Percentiles rank a stretch among this genome's conserved stretches.
These are phyloP conservation scores for Sclerotinia glacialis DNA, from an alignment of 2,329 filamentous ascomycete genomes.

Conservation along the genomic window DNA sequence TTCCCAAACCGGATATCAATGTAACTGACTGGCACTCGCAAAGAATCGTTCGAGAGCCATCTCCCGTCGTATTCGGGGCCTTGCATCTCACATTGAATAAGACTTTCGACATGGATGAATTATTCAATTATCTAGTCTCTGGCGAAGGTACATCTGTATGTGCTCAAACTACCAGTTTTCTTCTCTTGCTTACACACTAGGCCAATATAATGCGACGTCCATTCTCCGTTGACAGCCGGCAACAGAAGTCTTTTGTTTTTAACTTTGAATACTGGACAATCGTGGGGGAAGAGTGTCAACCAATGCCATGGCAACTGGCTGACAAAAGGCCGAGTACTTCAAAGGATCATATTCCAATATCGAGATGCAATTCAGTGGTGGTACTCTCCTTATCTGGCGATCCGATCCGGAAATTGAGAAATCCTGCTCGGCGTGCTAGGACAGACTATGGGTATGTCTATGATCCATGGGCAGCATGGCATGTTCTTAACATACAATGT, in stretches of 20 bases:
- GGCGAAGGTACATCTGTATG: slow-evolving; percentile 46
- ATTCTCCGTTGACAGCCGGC: slow-evolving; percentile 42
- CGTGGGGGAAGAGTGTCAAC: slow-evolving; percentile 53
- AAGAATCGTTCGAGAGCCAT: slow-evolving; percentile 56
- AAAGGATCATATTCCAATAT: slow-evolving; percentile 55
- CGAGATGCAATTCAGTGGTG: slow-evolving; percentile 58
- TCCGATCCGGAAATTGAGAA: slow-evolving; percentile 49
- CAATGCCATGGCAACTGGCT: slow-evolving; percentile 58
- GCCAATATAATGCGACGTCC: slow-evolving; percentile 28
- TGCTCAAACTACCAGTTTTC: slow-evolving; percentile 33
- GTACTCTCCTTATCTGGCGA: slow-evolving; percentile 55
- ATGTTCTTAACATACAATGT: slow-evolving; percentile 56
- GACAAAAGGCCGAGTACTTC: slow-evolving; percentile 43
- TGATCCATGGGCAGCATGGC: slow-evolving; percentile 59
- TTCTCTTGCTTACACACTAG: slow-evolving; percentile 21
- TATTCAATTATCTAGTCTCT: slow-evolving; percentile 54
- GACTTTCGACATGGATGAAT: slow-evolving; percentile 61
- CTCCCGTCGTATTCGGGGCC: slow-evolving; percentile 57
- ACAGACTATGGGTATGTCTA: slow-evolving; percentile 52
- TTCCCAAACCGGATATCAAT: not conserved
- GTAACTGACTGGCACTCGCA: not conserved
- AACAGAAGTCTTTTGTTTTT: slow-evolving; percentile 59
- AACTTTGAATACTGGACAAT: slow-evolving; percentile 65
- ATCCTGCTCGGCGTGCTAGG: slow-evolving; percentile 48
- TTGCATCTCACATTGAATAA: slow-evolving; percentile 56